Percentiles rank a stretch among this genome's conserved stretches.
Conservation (phyloP, 2,329 filamentous ascomycete genomes). For the Claviceps sp. region DNA sequence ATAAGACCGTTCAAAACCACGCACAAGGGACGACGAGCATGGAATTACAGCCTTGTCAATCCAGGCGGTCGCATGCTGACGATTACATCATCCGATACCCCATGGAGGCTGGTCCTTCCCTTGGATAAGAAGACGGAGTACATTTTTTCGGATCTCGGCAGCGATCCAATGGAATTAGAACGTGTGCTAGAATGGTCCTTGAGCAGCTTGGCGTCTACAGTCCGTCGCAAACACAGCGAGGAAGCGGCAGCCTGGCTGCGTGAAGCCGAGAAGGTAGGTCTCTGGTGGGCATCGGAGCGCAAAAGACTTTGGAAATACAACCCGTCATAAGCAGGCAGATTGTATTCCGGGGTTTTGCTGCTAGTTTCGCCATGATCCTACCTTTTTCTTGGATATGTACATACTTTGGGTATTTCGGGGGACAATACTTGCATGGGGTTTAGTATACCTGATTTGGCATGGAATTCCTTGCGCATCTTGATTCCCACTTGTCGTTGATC, state of each 20-base stretch:
- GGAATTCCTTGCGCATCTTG: too few species aligned
- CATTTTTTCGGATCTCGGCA: slow-evolving; percentile 14
- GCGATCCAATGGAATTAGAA: slow-evolving; percentile 16
- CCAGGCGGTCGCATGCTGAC: slow-evolving; percentile 18
- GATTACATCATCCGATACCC: slow-evolving; percentile 12
- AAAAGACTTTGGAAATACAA: slow-evolving; percentile 8
- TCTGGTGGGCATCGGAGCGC: slow-evolving; percentile 19
- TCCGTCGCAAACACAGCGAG: slow-evolving; percentile 8
- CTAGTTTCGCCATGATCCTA: too few species aligned
- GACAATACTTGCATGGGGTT: too few species aligned
- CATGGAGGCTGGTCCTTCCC: slow-evolving; percentile 17
- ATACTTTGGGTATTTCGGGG: too few species aligned
- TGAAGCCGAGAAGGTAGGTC: slow-evolving; percentile 17
- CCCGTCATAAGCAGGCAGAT: neutral
- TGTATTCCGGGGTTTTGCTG: too few species aligned
- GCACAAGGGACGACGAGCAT: slow-evolving; percentile 12
- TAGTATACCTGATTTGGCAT: too few species aligned
- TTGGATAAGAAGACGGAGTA: slow-evolving; percentile 17
- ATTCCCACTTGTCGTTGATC: too few species aligned
- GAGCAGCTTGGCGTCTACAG: slow-evolving; percentile 5
- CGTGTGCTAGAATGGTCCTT: slow-evolving; percentile 10
- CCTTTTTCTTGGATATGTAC: too few species aligned
- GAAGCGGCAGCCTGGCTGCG: slow-evolving; percentile 16
- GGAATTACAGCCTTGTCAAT: slow-evolving; percentile 21
- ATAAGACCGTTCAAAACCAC: slow-evolving; percentile 15